Percentiles rank a stretch among this genome's conserved stretches.
These are phyloP conservation scores for Myrmaecium sp. DNA, from an alignment of 2,329 filamentous ascomycete species.

Conservation along the genomic window DNA sequence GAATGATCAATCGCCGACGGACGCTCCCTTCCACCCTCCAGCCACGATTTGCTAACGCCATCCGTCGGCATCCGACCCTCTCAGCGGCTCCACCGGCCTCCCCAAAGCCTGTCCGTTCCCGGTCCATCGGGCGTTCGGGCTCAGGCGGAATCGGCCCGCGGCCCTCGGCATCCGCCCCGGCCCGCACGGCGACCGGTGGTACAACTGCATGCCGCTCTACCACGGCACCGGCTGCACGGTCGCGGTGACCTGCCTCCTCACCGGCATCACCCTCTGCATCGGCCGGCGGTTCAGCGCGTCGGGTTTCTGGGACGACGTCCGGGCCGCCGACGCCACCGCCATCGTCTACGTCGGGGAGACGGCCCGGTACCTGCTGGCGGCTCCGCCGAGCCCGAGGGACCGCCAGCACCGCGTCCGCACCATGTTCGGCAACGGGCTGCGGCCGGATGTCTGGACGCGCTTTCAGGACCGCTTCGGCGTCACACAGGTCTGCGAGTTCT, in stretches of 20 bases:
- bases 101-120: slow-evolving; percentile 55
- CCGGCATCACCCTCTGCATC: slow-evolving; percentile 42
- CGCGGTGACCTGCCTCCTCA: slow-evolving; percentile 37
- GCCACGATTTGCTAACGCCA: background rate
- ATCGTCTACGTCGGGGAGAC: slow-evolving; percentile 70
- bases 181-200: slow-evolving; percentile 43
- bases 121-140: slow-evolving; percentile 27
- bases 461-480: slow-evolving; percentile 50
- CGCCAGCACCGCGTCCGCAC: slow-evolving; percentile 38
- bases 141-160: slow-evolving; percentile 20
- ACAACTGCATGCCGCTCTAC: slow-evolving; percentile 62
- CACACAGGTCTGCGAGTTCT: slow-evolving; percentile 52
- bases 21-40: background rate
- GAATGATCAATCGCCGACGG: background rate
- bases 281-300: slow-evolving; percentile 51
- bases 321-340: slow-evolving; percentile 48
- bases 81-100: slow-evolving; percentile 57
- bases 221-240: slow-evolving; percentile 56
- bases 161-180: slow-evolving; percentile 21
- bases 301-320: slow-evolving; percentile 55
- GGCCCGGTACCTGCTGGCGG: slow-evolving; percentile 54
- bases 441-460: slow-evolving; percentile 50
- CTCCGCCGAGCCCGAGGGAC: slow-evolving; percentile 45
- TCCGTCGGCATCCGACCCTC: background rate
- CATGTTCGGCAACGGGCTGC: slow-evolving; percentile 50